These are phyloP conservation scores for Inga laurina DNA, from an alignment of 306 rosid species.

Conservation along the genomic window DNA sequence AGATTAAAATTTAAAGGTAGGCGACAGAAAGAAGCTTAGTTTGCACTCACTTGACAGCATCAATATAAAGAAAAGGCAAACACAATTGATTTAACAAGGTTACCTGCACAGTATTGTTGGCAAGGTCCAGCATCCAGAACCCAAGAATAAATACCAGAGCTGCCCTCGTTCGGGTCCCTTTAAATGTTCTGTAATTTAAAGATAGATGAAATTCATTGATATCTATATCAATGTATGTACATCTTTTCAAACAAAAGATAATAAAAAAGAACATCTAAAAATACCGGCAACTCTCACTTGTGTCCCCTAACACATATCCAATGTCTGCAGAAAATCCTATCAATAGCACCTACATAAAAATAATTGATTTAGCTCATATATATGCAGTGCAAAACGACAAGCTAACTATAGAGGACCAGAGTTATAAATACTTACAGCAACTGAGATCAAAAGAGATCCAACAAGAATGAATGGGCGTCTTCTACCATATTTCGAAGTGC, in stretches of 20 bases:
- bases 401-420: conserved; percentile 21
- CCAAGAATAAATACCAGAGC: conserved; percentile 89
- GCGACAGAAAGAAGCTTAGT: conserved; percentile 23
- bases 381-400: conserved; percentile 3
- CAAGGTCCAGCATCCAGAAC: conserved; percentile 99
- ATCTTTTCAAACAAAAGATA: not conserved
- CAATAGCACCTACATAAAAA: conserved; percentile 77
- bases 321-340: conserved; percentile 98
- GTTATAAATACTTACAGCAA: conserved; percentile 62
- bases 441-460: conserved; percentile 85
- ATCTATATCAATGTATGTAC: conserved; percentile 2
- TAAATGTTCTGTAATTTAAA: conserved; percentile 59
- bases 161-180: conserved; percentile 92
- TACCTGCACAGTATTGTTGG: conserved; percentile 98
- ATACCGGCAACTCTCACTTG: conserved; percentile 93
- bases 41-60: conserved; percentile 4
- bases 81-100: conserved; percentile 33
- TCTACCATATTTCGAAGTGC: conserved; percentile 88
- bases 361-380: conserved; percentile 47
- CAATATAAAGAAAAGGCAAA: conserved; percentile 11
- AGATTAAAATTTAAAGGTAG: conserved; percentile 31
- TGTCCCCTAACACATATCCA: conserved; percentile 86
- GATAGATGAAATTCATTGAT: conserved; percentile 35
- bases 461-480: conserved; percentile 95
- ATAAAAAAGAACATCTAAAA: conserved; percentile 39